phyloP scores from a whole-genome alignment of 257 asterid genomes.

The Gentiana macrophylla region DNA sequence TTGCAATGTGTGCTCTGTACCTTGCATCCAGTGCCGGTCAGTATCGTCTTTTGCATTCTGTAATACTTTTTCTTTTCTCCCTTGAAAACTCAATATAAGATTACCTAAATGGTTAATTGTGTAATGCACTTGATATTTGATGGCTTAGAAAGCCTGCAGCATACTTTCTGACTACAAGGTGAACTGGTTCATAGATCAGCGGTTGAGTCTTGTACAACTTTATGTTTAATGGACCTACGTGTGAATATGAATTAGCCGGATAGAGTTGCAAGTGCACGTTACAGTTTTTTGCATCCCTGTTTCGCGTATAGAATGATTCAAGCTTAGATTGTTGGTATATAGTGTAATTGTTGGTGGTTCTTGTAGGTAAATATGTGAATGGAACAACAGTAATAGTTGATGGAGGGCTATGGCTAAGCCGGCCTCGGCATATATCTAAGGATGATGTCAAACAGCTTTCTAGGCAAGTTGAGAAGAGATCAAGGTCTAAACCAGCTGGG shows the following conservation, averaged over 20 bases:
- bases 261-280: not conserved
- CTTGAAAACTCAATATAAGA: not conserved
- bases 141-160: too few species aligned
- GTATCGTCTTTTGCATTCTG: constrained; percentile 7
- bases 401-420: constrained; percentile 74
- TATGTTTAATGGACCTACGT: too few species aligned
- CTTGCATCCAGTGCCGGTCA: constrained; percentile 76
- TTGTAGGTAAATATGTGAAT: constrained; percentile 59
- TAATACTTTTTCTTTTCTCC: not conserved
- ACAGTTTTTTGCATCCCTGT: not conserved
- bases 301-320: not conserved
- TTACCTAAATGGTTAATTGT: not conserved
- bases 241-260: too few species aligned
- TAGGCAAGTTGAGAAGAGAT: constrained; percentile 51
- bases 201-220: too few species aligned
- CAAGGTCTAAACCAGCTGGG: constrained; percentile 55
- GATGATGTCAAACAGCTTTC: constrained; percentile 57
- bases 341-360: not conserved
- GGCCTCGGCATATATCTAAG: constrained; percentile 47
- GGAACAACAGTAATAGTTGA: constrained; percentile 57
- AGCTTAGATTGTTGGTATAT: not conserved
- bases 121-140: too few species aligned
- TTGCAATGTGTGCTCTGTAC: constrained; percentile 80
- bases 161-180: too few species aligned
- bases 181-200: too few species aligned